Base-by-base conservation (phyloP, 106 monocot species). In the Agapanthus africanus region DNA sequence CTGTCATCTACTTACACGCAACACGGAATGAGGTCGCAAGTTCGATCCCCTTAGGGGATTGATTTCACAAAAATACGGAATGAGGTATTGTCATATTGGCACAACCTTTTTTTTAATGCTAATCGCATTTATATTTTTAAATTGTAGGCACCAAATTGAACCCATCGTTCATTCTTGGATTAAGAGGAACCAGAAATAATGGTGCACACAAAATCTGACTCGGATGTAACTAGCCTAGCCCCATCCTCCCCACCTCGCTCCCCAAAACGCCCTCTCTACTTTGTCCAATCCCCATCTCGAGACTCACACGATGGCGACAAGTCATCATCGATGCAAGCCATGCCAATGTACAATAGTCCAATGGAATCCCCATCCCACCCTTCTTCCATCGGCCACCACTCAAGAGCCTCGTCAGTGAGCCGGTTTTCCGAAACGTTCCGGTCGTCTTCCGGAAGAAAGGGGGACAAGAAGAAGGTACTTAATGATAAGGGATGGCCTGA, bases 161-260 rank as follows among this genome's bases (percentile, higher is more conserved):
- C n/a, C n/a, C n/a, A n/a, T n/a, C n/a, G n/a, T n/a, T n/a, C n/a
- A n/a, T n/a, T n/a, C n/a, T n/a, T n/a, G n/a, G n/a, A n/a, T n/a
- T n/a, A n/a, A n/a, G n/a, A n/a, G n/a, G n/a, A n/a, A n/a, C n/a
- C n/a, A n/a, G n/a, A 42, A 27, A 69, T 67, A 30, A 93, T 83
- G 83, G 84, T 90, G 90, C 90, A 90, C 27, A 33, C 78, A n/a
- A 94, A 94, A 52, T 90, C 94, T 14, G 94, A 94, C 21, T 94
- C 94, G 13, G 94, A 94, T 66, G 90, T 83, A 41, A 94, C 87
- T 16, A 94, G 94, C 74, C 66, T 94, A 61, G 94, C 90, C 14
- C 78, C 90, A 4, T 94, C 94, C 11, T 94, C 94, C 14, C 91
- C 91, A n/a, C 40, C 87, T 1, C 69, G 87, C 32, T 94, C 94